Evolutionary conservation across 2,329 filamentous ascomycete genomes (phyloP).

Genomic region (Aspergillus quadricinctus): DNA sequence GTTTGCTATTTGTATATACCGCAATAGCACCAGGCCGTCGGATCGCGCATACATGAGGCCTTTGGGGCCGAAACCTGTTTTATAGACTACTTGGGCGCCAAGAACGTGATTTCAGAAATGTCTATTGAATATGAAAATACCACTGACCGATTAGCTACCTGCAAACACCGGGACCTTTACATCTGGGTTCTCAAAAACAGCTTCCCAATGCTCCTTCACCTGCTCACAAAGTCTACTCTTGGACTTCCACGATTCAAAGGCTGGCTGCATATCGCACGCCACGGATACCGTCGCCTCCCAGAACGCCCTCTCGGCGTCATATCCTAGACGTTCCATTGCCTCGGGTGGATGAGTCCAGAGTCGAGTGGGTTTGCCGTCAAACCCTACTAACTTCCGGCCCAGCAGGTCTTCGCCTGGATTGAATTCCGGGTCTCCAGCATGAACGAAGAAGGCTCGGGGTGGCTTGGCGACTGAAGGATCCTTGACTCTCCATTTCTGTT

Average conservation of each 20-base stretch:
- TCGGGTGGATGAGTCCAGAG: slow-evolving; percentile 23
- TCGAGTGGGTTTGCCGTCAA: slow-evolving; percentile 16
- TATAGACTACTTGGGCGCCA: too few relatives aligned
- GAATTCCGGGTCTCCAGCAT: slow-evolving; percentile 28
- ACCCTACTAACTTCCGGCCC: slow-evolving; percentile 16
- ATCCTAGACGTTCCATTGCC: slow-evolving; percentile 24
- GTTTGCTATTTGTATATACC: too few relatives aligned
- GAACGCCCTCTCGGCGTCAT: slow-evolving; percentile 26
- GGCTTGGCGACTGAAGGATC: slow-evolving; percentile 15
- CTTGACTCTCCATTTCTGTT: slow-evolving; percentile 16
- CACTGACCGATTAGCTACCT: too few relatives aligned
- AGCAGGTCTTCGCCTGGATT: slow-evolving; percentile 26
- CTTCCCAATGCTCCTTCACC: slow-evolving; percentile 13
- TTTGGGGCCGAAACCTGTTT: too few relatives aligned
- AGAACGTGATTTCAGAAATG: too few relatives aligned
- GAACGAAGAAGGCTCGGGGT: slow-evolving; percentile 26
- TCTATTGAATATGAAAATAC: too few relatives aligned
- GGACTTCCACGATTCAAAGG: slow-evolving; percentile 22
- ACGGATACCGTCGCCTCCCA: slow-evolving; percentile 27
- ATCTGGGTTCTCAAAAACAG: slow-evolving; percentile 16
- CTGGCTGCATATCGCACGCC: slow-evolving; percentile 24
- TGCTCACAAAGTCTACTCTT: slow-evolving; percentile 12
- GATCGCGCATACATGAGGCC: too few relatives aligned
- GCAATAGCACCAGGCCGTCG: too few relatives aligned
- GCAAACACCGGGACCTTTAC: too few relatives aligned